phyloP scores from a whole-genome alignment of 2,329 filamentous ascomycete species.

The Aspergillus felis region DNA sequence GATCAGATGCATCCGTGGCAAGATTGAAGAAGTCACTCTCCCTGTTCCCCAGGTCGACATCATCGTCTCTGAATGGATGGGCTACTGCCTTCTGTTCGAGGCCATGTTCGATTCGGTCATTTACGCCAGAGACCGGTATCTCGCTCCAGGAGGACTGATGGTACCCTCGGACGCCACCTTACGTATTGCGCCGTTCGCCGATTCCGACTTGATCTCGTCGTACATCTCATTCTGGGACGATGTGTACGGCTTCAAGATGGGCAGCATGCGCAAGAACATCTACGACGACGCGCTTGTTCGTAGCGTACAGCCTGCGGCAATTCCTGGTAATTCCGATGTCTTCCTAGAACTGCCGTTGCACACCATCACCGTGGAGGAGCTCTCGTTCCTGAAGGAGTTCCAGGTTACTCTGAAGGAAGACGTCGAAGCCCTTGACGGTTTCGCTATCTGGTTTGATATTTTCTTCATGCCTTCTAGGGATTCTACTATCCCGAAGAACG shows the following conservation, averaged over 20 bases:
- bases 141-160: conserved; percentile 74
- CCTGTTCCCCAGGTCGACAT: conserved; percentile 83
- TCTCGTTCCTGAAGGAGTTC: conserved; percentile 71
- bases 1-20: conserved; percentile 66
- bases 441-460: conserved; percentile 89
- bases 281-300: conserved; percentile 79
- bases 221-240: conserved; percentile 83
- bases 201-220: conserved; percentile 72
- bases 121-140: conserved; percentile 80
- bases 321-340: conserved; percentile 52
- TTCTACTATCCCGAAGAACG: conserved; percentile 50
- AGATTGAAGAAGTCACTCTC: conserved; percentile 79
- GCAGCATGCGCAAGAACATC: conserved; percentile 78
- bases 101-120: conserved; percentile 94
- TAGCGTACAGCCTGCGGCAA: conserved; percentile 58
- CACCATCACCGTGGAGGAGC: conserved; percentile 64
- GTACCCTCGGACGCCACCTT: conserved; percentile 82
- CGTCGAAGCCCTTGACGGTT: conserved; percentile 73
- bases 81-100: conserved; percentile 88
- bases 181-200: conserved; percentile 74
- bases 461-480: conserved; percentile 70
- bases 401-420: conserved; percentile 57
- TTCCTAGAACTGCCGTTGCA: conserved; percentile 77
- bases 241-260: conserved; percentile 94
- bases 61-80: conserved; percentile 98